Evolutionary conservation across 2,329 filamentous ascomycete species (phyloP), one percentile per base, ranked within the genome.

Genomic region (Cordyceps tenuipes): DNA sequence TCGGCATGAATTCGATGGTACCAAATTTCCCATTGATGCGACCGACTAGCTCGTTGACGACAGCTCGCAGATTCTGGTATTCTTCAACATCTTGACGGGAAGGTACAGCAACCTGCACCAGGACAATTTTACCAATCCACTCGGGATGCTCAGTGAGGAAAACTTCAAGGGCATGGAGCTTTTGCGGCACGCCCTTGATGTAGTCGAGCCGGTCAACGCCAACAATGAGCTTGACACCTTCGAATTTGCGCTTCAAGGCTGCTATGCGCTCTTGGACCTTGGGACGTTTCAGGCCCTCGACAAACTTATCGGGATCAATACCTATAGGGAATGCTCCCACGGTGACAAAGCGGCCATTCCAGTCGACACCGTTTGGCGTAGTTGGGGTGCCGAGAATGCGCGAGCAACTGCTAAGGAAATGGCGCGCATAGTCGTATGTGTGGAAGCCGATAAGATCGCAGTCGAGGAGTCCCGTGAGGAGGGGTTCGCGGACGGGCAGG

Each of bases 171-270:
- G 94, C 93, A 69, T 97, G 94, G 10, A 99, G 80, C 73, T 99
- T 99, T 75, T 99, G 94, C 0, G 94, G 94, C 10, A 99, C 92
- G 64, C 94, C 94, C 77, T 97, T 97, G 84, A 97, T 97, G 76
- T 99, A 97, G 75, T 99, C 94, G 55, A 97, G 82, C 54, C 94
- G 89, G 72, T 99, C 94, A 56, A 97, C 94, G 63, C 94, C 93
- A 43, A 97, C 93, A 67, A 99, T 96, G 64, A 97, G 83, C 77
- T 97, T 97, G 67, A 96, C 90, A 51, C 92, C 93, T 65, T 96
- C 88, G 69, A 97, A 99, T 74, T 96, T 97, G 70, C 89, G 87
- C 69, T 89, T 86, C 5, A 97, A 80, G 1, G 87, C 85, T 4
- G 87, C 86, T 67, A 99, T 96, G 62, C 93, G 89, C 68, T 93